A percentile compares a stretch with the other conserved stretches of the same genome.
These are phyloP conservation scores for Casuarina equisetifolia DNA, from an alignment of 306 rosid genomes.

Conservation along the genomic window DNA sequence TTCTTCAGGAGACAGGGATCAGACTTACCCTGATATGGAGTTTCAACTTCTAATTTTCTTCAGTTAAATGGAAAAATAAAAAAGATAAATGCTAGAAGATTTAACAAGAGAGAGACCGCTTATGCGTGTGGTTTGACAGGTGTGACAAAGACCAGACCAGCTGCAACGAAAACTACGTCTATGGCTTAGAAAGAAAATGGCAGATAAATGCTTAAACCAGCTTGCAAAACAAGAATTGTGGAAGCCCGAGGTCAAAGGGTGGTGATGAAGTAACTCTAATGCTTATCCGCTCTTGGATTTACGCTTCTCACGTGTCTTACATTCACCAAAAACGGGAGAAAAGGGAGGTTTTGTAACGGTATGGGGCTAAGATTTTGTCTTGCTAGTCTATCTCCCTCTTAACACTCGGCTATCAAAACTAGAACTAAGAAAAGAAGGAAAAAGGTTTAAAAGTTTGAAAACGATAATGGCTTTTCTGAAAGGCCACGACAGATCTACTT, in stretches of 20 bases:
- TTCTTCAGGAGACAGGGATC: too few relatives aligned
- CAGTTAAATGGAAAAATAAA: too few relatives aligned
- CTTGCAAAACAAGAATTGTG: neutral
- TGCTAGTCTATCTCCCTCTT: neutral
- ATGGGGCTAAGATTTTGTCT: neutral
- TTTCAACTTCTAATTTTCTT: too few relatives aligned
- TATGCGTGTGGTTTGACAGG: neutral
- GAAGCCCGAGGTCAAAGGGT: too few relatives aligned
- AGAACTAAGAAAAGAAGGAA: neutral
- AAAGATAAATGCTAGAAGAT: too few relatives aligned
- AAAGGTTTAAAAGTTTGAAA: neutral
- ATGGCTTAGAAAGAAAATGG: neutral
- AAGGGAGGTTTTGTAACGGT: too few relatives aligned
- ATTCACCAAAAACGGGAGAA: too few relatives aligned
- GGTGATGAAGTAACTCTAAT: too few relatives aligned
- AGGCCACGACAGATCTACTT: neutral
- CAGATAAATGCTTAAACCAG: neutral
- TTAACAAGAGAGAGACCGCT: too few relatives aligned
- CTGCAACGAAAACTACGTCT: neutral
- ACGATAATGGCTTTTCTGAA: neutral
- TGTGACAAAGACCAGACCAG: neutral
- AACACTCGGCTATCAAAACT: neutral
- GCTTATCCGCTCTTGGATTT: neutral
- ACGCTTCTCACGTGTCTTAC: neutral
- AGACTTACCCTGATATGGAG: too few relatives aligned